phyloP scores from a whole-genome alignment of 2,329 filamentous ascomycete species.

The Penicillium sp. region DNA sequence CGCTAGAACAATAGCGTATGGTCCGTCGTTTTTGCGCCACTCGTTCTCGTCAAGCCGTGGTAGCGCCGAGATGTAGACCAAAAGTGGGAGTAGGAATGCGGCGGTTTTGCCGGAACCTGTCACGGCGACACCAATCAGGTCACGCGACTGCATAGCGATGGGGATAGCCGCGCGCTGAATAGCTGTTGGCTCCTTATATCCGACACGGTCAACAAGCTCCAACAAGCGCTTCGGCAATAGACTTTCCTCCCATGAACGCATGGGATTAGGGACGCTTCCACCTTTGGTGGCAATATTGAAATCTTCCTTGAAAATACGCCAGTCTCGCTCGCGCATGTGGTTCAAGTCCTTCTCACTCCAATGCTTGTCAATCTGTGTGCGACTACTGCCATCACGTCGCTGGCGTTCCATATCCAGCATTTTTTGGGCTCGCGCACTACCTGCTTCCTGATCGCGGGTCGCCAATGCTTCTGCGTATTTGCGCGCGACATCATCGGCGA shows the following conservation, averaged over 20 bases:
- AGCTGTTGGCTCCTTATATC: conserved; percentile 86
- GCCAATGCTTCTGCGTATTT: conserved; percentile 68
- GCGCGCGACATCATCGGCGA: conserved; percentile 50
- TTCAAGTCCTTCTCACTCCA: conserved; percentile 92
- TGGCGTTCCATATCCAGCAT: conserved; percentile 82
- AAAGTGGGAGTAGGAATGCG: conserved; percentile 83
- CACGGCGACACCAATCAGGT: conserved; percentile 96
- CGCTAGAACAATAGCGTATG: conserved; percentile 94
- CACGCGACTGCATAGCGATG: conserved; percentile 85
- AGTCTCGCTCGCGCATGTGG: conserved; percentile 96
- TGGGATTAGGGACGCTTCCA: conserved; percentile 86
- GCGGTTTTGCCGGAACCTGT: conserved; percentile 99
- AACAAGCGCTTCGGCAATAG: conserved; percentile 72
- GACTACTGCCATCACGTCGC: conserved; percentile 67
- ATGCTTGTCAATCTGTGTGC: conserved; percentile 80
- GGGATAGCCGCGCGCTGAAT: conserved; percentile 95
- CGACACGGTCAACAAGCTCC: conserved; percentile 77
- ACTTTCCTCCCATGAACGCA: conserved; percentile 91
- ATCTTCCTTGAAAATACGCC: conserved; percentile 99
- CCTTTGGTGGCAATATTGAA: conserved; percentile 96
- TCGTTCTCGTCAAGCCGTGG: conserved; percentile 80
- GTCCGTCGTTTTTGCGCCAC: conserved; percentile 85
- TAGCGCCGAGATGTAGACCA: conserved; percentile 91
- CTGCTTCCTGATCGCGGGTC: conserved; percentile 72
- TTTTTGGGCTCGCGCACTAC: conserved; percentile 70